Evolutionary conservation across 2,329 filamentous ascomycete genomes (phyloP).

Genomic region (Fusarium setosum): DNA sequence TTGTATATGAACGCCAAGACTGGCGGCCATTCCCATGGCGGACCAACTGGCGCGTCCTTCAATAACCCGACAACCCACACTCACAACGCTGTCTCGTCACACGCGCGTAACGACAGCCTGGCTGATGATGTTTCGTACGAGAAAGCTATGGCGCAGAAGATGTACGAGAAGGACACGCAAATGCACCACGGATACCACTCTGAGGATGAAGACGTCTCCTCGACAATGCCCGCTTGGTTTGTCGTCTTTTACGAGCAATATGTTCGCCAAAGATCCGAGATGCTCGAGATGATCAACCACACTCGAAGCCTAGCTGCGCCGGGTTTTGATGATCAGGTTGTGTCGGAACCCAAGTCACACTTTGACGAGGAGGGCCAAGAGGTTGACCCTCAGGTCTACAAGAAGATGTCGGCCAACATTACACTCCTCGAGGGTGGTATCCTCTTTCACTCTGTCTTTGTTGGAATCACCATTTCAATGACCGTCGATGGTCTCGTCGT

Average conservation of each 20-base stretch:
- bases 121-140: constrained; percentile 47
- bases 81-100: background rate
- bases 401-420: constrained; percentile 77
- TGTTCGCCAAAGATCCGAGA: constrained; percentile 68
- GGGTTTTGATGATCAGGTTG: constrained; percentile 47
- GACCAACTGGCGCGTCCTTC: constrained; percentile 56
- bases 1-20: constrained; percentile 71
- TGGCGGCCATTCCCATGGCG: constrained; percentile 69
- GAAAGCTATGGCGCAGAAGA: constrained; percentile 53
- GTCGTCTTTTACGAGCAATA: constrained; percentile 73
- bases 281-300: constrained; percentile 64
- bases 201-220: constrained; percentile 40
- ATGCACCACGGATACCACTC: constrained; percentile 34
- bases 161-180: constrained; percentile 51
- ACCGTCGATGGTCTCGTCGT: constrained; percentile 75
- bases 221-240: constrained; percentile 70
- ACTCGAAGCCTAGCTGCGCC: constrained; percentile 13
- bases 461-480: constrained; percentile 78
- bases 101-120: constrained; percentile 1
- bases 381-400: constrained; percentile 60
- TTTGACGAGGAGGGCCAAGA: constrained; percentile 58
- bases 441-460: constrained; percentile 82
- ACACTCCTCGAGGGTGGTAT: constrained; percentile 82
- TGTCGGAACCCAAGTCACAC: constrained; percentile 46
- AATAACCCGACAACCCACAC: background rate